A percentile compares a stretch with the other conserved stretches of the same genome.
Evolutionary conservation across 2,329 filamentous ascomycete genomes (phyloP).

Genomic region (Talaromyces sp.): DNA sequence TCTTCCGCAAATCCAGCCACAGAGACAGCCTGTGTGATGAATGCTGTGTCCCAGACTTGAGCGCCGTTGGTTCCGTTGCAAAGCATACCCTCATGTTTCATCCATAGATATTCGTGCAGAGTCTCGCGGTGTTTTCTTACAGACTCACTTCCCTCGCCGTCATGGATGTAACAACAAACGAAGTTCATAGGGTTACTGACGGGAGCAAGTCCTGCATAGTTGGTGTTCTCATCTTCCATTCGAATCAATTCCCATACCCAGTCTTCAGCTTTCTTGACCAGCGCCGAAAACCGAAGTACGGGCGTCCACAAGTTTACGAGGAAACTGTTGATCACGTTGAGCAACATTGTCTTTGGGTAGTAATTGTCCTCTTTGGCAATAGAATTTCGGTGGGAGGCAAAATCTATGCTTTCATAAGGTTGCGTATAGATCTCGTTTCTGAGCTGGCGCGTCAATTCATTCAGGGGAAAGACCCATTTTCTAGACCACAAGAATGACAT

Average conservation of each 20-base stretch:
- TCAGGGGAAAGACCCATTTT: constrained; percentile 71
- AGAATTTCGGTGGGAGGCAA: constrained; percentile 72
- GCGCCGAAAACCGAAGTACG: constrained; percentile 62
- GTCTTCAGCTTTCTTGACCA: constrained; percentile 70
- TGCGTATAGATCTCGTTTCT: constrained; percentile 79
- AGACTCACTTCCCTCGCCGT: constrained; percentile 69
- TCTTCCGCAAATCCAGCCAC: constrained; percentile 76
- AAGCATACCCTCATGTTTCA: constrained; percentile 88
- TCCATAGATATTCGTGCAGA: constrained; percentile 82
- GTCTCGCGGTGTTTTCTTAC: constrained; percentile 76
- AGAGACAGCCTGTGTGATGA: constrained; percentile 76
- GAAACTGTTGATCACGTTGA: constrained; percentile 74
- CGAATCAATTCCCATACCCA: constrained; percentile 80
- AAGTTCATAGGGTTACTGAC: constrained; percentile 90
- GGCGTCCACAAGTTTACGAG: constrained; percentile 78
- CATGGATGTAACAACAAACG: constrained; percentile 77
- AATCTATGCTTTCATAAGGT: constrained; percentile 73
- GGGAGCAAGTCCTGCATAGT: constrained; percentile 78
- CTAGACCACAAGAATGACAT: constrained; percentile 90
- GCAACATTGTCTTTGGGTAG: constrained; percentile 81
- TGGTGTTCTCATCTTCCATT: constrained; percentile 90
- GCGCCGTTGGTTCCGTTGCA: constrained; percentile 98
- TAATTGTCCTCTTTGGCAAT: constrained; percentile 82
- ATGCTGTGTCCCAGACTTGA: constrained; percentile 94
- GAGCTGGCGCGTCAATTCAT: constrained; percentile 67